phyloP scores from a whole-genome alignment of 257 asterid species.

The Anisodus tanguticus region DNA sequence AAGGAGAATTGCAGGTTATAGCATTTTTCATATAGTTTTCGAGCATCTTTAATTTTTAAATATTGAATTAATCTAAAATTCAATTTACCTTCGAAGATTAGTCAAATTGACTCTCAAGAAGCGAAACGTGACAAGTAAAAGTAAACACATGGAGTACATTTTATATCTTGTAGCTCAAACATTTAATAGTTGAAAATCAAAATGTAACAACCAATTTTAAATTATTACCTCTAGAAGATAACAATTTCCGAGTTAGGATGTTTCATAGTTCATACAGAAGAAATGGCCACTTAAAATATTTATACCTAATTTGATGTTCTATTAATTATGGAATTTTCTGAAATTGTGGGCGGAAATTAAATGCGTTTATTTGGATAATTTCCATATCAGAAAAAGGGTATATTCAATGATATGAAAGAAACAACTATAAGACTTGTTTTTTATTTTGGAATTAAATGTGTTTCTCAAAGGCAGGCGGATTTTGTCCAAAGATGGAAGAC shows the following conservation, averaged over 20 bases:
- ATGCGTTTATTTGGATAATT: slow-evolving; percentile 22
- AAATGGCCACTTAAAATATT: not conserved
- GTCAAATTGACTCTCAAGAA: too few species aligned
- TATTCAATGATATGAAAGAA: not conserved
- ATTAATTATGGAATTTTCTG: slow-evolving; percentile 1
- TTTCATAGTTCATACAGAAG: not conserved
- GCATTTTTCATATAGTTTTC: too few species aligned
- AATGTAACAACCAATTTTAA: not conserved
- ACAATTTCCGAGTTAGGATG: not conserved
- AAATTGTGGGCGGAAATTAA: slow-evolving; percentile 41
- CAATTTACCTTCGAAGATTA: too few species aligned
- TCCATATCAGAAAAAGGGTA: slow-evolving; percentile 22
- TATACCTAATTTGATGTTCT: slow-evolving; percentile 1
- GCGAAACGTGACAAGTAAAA: too few species aligned
- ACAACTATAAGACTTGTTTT: too few species aligned
- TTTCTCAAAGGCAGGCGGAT: not conserved
- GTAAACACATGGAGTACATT: not conserved
- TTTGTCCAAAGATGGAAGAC: slow-evolving; percentile 22
- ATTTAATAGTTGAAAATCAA: not conserved
- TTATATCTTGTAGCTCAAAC: not conserved
- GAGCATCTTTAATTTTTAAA: too few species aligned
- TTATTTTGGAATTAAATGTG: not conserved
- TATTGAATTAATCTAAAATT: too few species aligned
- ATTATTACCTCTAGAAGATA: too few species aligned
- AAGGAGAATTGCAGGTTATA: too few species aligned